Percentiles rank a stretch among this genome's conserved stretches.
Evolutionary conservation across 73 alveolate genomes (phyloP).

Genomic region (Halteria grandinella): DNA sequence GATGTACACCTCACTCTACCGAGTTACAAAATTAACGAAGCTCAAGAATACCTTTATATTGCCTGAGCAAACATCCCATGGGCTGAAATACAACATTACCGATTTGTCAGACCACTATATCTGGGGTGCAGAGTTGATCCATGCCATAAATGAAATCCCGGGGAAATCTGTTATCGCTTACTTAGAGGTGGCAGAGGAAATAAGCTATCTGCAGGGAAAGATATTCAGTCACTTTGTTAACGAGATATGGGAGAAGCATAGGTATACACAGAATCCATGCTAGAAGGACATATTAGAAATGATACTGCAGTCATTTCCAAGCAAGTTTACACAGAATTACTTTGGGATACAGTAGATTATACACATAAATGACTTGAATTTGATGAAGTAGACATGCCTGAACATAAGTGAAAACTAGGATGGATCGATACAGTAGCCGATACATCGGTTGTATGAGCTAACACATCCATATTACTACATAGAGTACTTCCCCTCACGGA

Average conservation of each 20-base stretch:
- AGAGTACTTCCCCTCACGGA: slow-evolving; percentile 40
- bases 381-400: slow-evolving; percentile 11
- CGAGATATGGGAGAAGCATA: background rate
- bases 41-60: background rate
- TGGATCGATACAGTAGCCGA: slow-evolving; percentile 12
- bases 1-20: slow-evolving; percentile 3
- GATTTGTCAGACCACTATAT: slow-evolving; percentile 5
- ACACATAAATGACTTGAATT: slow-evolving; percentile 32
- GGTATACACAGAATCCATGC: background rate
- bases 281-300: background rate
- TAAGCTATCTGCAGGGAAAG: slow-evolving; percentile 3
- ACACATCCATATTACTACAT: slow-evolving; percentile 39
- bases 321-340: slow-evolving; percentile 25
- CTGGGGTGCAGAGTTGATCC: slow-evolving; percentile 44
- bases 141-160: background rate
- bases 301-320: background rate
- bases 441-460: slow-evolving; percentile 1
- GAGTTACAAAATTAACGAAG: background rate
- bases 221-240: slow-evolving; percentile 12
- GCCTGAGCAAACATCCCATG: background rate
- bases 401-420: too few relatives aligned
- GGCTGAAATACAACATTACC: background rate
- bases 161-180: background rate
- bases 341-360: slow-evolving; percentile 20
- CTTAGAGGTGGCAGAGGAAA: slow-evolving; percentile 10